Percentiles rank a stretch among this genome's conserved stretches.
These are phyloP conservation scores for Albugo laibachii DNA, from an alignment of 352 stramenopile species.

Conservation along the genomic window DNA sequence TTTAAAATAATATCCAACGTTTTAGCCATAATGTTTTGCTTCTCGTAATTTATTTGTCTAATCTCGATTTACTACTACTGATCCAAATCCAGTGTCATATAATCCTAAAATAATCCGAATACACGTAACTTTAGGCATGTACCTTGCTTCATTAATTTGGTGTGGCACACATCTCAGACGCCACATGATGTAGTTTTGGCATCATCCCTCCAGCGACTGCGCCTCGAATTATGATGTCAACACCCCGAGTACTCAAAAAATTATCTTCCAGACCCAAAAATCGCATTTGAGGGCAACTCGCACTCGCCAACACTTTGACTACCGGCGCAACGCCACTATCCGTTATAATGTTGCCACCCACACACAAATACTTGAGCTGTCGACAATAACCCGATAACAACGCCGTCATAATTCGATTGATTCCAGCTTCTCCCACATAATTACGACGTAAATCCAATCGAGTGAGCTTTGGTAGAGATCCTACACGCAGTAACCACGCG, in stretches of 20 bases:
- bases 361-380: slow-evolving; percentile 65
- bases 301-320: slow-evolving; percentile 32
- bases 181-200: slow-evolving; percentile 54
- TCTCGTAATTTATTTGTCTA: too few relatives aligned
- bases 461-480: slow-evolving; percentile 37
- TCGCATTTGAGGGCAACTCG: slow-evolving; percentile 45
- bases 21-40: background rate
- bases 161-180: background rate
- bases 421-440: slow-evolving; percentile 55
- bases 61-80: too few relatives aligned
- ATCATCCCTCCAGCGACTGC: slow-evolving; percentile 61
- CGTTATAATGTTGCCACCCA: slow-evolving; percentile 73
- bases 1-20: background rate
- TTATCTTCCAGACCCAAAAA: slow-evolving; percentile 69
- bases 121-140: too few relatives aligned
- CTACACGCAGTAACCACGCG: slow-evolving; percentile 39
- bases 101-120: too few relatives aligned
- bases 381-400: slow-evolving; percentile 22
- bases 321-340: slow-evolving; percentile 59
- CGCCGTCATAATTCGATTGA: slow-evolving; percentile 52
- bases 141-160: too few relatives aligned
- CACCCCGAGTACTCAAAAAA: slow-evolving; percentile 49
- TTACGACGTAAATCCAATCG: slow-evolving; percentile 61
- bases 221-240: slow-evolving; percentile 57
- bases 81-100: too few relatives aligned